phyloP scores from a whole-genome alignment of 495 filamentous ascomycete genomes.

The Entonaema liquescens region DNA sequence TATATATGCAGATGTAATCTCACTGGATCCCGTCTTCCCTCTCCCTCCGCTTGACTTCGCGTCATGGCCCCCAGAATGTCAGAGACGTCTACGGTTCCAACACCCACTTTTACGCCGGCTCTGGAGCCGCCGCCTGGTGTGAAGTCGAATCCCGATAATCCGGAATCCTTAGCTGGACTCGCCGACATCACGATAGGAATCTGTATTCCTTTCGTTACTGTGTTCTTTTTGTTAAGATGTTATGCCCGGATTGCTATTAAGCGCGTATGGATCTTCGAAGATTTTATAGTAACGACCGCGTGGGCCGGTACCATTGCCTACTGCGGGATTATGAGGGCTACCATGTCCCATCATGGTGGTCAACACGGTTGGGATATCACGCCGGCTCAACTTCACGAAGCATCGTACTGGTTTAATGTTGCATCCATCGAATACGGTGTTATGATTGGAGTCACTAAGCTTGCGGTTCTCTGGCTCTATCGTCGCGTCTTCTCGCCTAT shows the following conservation, averaged over 20 bases:
- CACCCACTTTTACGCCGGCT: conserved; percentile 1
- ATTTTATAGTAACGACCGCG: not conserved
- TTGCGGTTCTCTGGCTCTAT: conserved; percentile 53
- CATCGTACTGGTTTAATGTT: conserved; percentile 48
- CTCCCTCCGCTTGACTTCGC: not conserved
- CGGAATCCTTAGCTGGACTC: not conserved
- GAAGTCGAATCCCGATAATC: not conserved
- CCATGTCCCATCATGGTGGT: conserved; percentile 46
- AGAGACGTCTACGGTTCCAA: not conserved
- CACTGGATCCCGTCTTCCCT: not conserved
- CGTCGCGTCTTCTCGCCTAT: conserved; percentile 51
- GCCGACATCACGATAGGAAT: not conserved
- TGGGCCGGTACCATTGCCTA: not conserved
- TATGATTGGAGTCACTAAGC: conserved; percentile 51
- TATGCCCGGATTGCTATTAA: not conserved
- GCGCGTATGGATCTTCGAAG: not conserved
- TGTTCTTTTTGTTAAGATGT: not conserved
- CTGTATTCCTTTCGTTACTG: not conserved
- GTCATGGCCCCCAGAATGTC: conserved; percentile 4
- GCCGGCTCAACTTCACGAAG: conserved; percentile 25
- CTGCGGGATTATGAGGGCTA: conserved; percentile 20
- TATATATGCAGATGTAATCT: not conserved
- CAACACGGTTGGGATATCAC: conserved; percentile 50
- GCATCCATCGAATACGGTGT: conserved; percentile 49
- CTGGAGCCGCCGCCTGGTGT: not conserved